Evolutionary conservation across 202 grass and related monocot genomes (phyloP).

Genomic region (Eragrostis tef): DNA sequence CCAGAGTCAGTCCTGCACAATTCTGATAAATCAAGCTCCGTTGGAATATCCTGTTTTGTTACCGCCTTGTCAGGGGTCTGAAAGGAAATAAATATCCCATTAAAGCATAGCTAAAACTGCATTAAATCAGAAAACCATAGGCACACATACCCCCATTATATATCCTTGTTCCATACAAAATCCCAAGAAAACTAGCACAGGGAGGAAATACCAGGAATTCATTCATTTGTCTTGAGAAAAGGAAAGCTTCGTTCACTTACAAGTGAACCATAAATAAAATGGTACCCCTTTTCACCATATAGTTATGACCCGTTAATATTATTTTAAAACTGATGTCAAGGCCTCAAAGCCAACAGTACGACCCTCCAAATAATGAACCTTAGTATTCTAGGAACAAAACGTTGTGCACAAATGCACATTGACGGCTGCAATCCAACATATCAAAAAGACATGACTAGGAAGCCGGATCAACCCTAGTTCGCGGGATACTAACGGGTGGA

Average conservation of each 20-base stretch:
- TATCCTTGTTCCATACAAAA: conserved; percentile 17
- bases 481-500: background rate
- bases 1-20: conserved; percentile 47
- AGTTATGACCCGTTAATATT: background rate
- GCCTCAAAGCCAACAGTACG: conserved; percentile 7
- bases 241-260: background rate
- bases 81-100: conserved; percentile 40
- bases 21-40: conserved; percentile 60
- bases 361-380: background rate
- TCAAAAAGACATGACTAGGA: conserved; percentile 1
- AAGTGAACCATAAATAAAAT: conserved; percentile 23
- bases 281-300: conserved; percentile 11
- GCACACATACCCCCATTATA: background rate
- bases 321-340: conserved; percentile 14
- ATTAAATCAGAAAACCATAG: background rate
- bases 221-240: background rate
- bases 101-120: conserved; percentile 30
- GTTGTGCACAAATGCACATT: background rate
- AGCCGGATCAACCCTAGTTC: background rate
- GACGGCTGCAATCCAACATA: conserved; percentile 7
- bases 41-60: conserved; percentile 29
- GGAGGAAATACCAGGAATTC: conserved; percentile 18
- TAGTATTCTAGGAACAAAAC: conserved; percentile 19
- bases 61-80: conserved; percentile 37
- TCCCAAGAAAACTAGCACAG: background rate